Evolutionary conservation across 306 rosid genomes (phyloP), one percentile per base, ranked within the genome.

Genomic region (Prunus padus): DNA sequence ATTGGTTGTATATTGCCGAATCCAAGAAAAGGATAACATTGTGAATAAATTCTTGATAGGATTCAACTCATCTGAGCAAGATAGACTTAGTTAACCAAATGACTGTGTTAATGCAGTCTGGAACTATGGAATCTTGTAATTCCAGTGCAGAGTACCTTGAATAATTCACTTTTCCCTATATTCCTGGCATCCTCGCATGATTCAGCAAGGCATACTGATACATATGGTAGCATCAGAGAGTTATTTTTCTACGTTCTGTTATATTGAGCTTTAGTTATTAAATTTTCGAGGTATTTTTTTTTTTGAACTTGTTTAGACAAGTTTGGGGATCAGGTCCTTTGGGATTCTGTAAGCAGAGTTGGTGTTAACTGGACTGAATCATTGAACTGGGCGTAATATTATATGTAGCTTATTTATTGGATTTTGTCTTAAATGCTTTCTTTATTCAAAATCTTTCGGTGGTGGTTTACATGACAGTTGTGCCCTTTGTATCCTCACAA

Each of bases 401-500:
- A 40, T 72, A 2, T 55, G 61, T 0, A 37, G 14, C 52, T 68
- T 57, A 50, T 59, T 52, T 37, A 26, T 15, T 71, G 12, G n/a
- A 66, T 46, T 52, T 61, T 11, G 10, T 28, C 1, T 25, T 69
- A 22, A 26, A 16, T 19, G 5, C 49, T 76, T 51, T 31, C 55
- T 73, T 67, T 60, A 80, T 46, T 30, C 70, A 68, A 20, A 45
- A 4, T 70, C 13, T 68, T 79, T 54, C 50, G 75, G 40, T 64
- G 60, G 23, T 55, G 46, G 71, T 75, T 72, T 82, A 69, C 54
- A 71, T 82, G 75, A 75, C 90, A 95, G 99, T 60, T 95, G 82
- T 95, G 97, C 83, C 99, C 99, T 77, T 61, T 92, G 86, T 95
- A 95, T 86, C 99, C 99, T 0, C 97, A 95, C 91, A 89, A 95